Evolutionary conservation across 1,139 yeast species (phyloP).

Genomic region (Geotrichum bryndzae): DNA sequence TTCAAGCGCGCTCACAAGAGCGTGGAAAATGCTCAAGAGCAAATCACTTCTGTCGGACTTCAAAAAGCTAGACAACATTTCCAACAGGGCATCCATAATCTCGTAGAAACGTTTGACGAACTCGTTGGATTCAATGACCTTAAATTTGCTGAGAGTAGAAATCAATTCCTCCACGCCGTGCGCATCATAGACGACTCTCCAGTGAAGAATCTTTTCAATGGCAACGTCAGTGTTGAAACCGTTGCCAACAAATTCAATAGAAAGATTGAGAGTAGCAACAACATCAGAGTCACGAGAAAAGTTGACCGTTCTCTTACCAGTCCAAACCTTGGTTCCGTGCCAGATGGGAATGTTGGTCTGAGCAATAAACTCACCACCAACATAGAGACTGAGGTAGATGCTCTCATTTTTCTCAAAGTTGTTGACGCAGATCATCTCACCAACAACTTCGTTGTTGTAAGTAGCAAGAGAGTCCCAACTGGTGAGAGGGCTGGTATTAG

Average conservation of each 20-base stretch:
- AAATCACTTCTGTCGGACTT: conserved; percentile 25
- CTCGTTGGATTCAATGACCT: conserved; percentile 27
- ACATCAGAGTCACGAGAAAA: conserved; percentile 24
- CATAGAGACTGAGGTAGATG: conserved; percentile 52
- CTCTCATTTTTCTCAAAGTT: conserved; percentile 55
- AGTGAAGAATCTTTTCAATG: conserved; percentile 53
- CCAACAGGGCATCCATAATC: conserved; percentile 41
- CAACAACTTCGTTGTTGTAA: conserved; percentile 64
- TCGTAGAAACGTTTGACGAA: conserved; percentile 29
- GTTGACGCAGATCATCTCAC: conserved; percentile 58
- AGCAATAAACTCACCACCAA: conserved; percentile 60
- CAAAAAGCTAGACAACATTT: conserved; percentile 28
- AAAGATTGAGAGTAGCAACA: conserved; percentile 33
- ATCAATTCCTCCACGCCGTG: conserved; percentile 27
- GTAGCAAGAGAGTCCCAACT: conserved; percentile 78
- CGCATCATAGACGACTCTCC: conserved; percentile 44
- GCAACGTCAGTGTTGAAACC: conserved; percentile 55
- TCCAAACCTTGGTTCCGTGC: conserved; percentile 28
- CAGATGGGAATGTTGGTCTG: conserved; percentile 39
- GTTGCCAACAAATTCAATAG: conserved; percentile 67
- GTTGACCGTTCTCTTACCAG: conserved; percentile 26
- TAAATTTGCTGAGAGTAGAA: conserved; percentile 31
- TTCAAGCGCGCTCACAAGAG: conserved; percentile 29
- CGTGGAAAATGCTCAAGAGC: conserved; percentile 27
- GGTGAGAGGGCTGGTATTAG: conserved; percentile 51